Percentiles rank a stretch among this genome's conserved stretches.
These are phyloP conservation scores for Keqinozyma sinolaborantium DNA, from an alignment of 1,139 yeast genomes.

Conservation along the genomic window DNA sequence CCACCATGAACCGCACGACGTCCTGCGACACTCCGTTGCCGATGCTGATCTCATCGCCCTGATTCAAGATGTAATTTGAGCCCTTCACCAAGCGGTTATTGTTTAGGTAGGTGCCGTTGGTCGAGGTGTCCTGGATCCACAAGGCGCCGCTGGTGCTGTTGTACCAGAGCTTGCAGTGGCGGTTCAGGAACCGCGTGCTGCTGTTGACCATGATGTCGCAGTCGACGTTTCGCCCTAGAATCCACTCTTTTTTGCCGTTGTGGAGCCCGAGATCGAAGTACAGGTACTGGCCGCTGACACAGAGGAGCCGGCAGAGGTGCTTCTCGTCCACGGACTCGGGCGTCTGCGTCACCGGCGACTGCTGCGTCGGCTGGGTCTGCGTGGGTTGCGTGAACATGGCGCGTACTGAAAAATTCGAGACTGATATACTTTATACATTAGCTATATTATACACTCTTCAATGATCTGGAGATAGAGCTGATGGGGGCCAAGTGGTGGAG, in stretches of 20 bases:
- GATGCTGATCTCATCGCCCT: conserved; percentile 88
- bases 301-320: conserved; percentile 49
- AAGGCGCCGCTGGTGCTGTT: conserved; percentile 50
- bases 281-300: conserved; percentile 62
- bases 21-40: conserved; percentile 86
- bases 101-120: conserved; percentile 90
- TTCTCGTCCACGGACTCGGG: conserved; percentile 25
- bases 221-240: conserved; percentile 71
- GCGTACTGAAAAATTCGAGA: no score
- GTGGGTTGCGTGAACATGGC: conserved; percentile 40
- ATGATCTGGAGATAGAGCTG: conserved; percentile 20
- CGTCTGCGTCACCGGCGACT: conserved; percentile 39
- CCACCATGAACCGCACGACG: conserved; percentile 69
- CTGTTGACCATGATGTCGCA: conserved; percentile 60
- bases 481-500: conserved; percentile 16
- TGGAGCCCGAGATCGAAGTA: conserved; percentile 36
- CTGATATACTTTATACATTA: no score
- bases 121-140: conserved; percentile 69
- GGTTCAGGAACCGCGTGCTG: conserved; percentile 70
- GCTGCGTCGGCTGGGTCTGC: conserved; percentile 69
- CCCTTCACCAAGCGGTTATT: conserved; percentile 69
- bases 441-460: conserved; percentile 12
- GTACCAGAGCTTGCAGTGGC: conserved; percentile 72
- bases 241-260: conserved; percentile 53
- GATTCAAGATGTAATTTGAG: conserved; percentile 78